These are phyloP conservation scores for Penicillium sp. DNA, from an alignment of 2,329 filamentous ascomycete species.

Conservation along the genomic window DNA sequence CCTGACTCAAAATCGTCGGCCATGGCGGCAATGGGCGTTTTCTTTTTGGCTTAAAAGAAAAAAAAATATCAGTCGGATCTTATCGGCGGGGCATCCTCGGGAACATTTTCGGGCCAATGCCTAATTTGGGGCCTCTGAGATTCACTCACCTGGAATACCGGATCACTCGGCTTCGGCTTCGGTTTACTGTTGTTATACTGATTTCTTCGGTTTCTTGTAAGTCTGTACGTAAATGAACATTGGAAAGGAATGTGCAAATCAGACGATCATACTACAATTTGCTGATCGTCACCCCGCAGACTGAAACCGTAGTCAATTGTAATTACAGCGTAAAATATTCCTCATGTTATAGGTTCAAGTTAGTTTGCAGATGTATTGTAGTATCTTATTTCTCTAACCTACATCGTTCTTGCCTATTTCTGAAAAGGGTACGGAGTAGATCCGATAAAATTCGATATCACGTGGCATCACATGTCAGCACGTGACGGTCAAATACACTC, in stretches of 20 bases:
- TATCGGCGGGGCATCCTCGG: conserved; percentile 10
- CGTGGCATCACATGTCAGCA: conserved; percentile 11
- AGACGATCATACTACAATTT: background rate
- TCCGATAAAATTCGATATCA: background rate
- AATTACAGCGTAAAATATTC: background rate
- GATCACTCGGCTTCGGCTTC: background rate
- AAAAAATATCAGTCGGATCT: conserved; percentile 17
- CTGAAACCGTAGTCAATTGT: background rate
- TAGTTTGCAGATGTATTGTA: background rate
- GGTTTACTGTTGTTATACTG: background rate
- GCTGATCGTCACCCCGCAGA: background rate
- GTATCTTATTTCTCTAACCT: too few relatives aligned
- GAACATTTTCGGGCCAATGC: background rate
- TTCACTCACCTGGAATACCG: background rate
- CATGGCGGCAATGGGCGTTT: conserved; percentile 19
- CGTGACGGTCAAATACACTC: conserved; percentile 11
- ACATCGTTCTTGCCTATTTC: background rate
- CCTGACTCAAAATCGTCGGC: conserved; percentile 40
- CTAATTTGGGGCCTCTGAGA: background rate
- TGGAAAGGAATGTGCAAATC: background rate
- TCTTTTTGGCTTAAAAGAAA: background rate
- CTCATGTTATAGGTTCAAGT: background rate
- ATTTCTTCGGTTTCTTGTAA: background rate
- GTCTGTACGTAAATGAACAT: background rate
- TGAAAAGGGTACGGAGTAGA: background rate